Evolutionary conservation across 2,329 filamentous ascomycete species (phyloP).

Genomic region (Davidsoniella australis): DNA sequence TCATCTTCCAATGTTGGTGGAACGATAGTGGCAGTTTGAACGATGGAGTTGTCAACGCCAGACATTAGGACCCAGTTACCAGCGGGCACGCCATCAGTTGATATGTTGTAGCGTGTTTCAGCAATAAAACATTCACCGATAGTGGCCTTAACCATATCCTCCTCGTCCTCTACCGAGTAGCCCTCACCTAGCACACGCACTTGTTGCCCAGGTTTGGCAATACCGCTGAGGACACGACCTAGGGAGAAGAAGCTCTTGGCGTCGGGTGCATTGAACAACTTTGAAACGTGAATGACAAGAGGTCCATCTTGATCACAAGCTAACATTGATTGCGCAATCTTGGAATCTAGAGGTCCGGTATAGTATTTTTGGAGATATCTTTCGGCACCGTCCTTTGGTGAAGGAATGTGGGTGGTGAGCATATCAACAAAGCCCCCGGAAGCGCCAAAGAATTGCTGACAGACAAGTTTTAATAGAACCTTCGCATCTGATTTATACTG

Average conservation of each 20-base stretch:
- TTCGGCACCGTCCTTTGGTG: constrained; percentile 61
- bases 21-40: constrained; percentile 89
- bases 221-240: constrained; percentile 83
- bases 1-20: constrained; percentile 64
- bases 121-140: constrained; percentile 78
- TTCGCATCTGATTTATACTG: constrained; percentile 84
- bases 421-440: constrained; percentile 89
- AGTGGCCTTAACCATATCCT: constrained; percentile 83
- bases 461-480: constrained; percentile 73
- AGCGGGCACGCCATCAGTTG: constrained; percentile 79
- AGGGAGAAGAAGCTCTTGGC: constrained; percentile 84
- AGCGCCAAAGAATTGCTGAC: constrained; percentile 86
- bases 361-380: constrained; percentile 73
- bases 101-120: constrained; percentile 83
- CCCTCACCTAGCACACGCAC: constrained; percentile 88
- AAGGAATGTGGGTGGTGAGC: constrained; percentile 78
- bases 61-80: constrained; percentile 86
- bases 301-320: constrained; percentile 79
- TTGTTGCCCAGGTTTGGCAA: constrained; percentile 61
- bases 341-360: constrained; percentile 73
- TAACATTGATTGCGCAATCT: constrained; percentile 63
- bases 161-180: constrained; percentile 91
- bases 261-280: constrained; percentile 78
- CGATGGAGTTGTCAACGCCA: constrained; percentile 92
- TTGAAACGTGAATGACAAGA: constrained; percentile 79